Base-by-base conservation (phyloP, 106 monocot genomes). In the Hemerocallis citrina region DNA sequence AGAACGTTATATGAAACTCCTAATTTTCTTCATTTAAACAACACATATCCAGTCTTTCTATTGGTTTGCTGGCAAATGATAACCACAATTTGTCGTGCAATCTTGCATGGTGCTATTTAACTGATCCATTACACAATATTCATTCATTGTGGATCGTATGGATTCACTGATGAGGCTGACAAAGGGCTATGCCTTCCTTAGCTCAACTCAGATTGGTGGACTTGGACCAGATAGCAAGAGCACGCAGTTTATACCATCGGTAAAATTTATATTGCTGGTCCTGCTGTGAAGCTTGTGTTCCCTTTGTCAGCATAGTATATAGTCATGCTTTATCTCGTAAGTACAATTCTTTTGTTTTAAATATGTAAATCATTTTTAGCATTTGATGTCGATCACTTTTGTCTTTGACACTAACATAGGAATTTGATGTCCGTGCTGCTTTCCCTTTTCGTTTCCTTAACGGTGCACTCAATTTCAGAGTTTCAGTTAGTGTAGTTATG, bases 1-100 rank as follows among this genome's bases (percentile, higher is more conserved):
- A n/a, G n/a, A n/a, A n/a, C n/a, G n/a, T n/a, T n/a, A n/a, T n/a
- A n/a, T n/a, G n/a, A n/a, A n/a, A n/a, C n/a, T n/a, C n/a, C n/a
- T 91, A 91, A 61, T 72, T 82, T 43, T 90, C 90, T 34, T 98
- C 96, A 33, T 91, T 88, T 63, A 79, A 84, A 62, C 87, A 98
- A 45, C 78, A 72, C 11, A 40, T 88, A 9, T 63, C 84, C 22
- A 84, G 96, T 31, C 68, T 98, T 65, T 84, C 87, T 63, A 52
- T 87, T 70, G 91, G 90, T 30, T 68, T 98, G 35, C n/a, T 88
- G 52, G 82, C 87, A 38, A 91, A 81, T 2, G 68, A 30, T 34
- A 63, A 82, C 33, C 96, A 98, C 77, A 73, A 91, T 49, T 68
- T 98, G 65, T 39, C 61, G 35, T 98, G 91, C 42, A 79, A 84